Percentiles rank a stretch among this genome's conserved stretches.
phyloP scores from a whole-genome alignment of 768 basidiomycete species.

The Cystobasidium tubakii region DNA sequence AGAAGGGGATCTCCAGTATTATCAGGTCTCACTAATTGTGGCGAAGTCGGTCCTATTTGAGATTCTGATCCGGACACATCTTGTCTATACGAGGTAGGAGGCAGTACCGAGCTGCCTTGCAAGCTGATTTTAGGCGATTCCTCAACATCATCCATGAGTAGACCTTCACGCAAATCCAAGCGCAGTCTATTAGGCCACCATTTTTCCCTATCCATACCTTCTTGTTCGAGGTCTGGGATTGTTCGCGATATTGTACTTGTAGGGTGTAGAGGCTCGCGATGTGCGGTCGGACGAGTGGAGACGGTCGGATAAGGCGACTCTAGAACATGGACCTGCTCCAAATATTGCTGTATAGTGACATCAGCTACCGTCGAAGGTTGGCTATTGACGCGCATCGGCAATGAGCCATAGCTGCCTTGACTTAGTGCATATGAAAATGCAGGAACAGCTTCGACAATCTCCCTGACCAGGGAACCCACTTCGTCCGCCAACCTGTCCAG shows the following conservation, averaged over 20 bases:
- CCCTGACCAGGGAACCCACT: slow-evolving; percentile 32
- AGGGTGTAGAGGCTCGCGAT: background rate
- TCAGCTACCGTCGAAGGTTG: background rate
- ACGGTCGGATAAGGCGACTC: background rate
- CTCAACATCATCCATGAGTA: slow-evolving; percentile 15
- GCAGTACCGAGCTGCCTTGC: background rate
- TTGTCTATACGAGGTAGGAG: background rate
- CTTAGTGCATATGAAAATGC: slow-evolving; percentile 27
- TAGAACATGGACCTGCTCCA: slow-evolving; percentile 1
- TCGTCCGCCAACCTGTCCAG: slow-evolving; percentile 25
- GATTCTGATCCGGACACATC: background rate
- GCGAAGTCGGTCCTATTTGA: background rate
- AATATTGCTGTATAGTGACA: background rate
- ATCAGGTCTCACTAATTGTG: background rate
- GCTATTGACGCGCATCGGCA: slow-evolving; percentile 9
- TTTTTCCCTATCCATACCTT: background rate
- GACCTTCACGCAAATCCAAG: slow-evolving; percentile 18
- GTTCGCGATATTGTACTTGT: background rate
- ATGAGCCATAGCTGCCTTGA: slow-evolving; percentile 30
- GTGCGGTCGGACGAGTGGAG: too few relatives aligned
- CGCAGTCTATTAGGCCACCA: slow-evolving; percentile 33
- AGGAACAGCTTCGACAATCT: slow-evolving; percentile 36
- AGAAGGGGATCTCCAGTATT: background rate
- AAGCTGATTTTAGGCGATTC: slow-evolving; percentile 16
- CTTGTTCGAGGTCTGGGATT: slow-evolving; percentile 9